Evolutionary conservation across 2,329 filamentous ascomycete species (phyloP).

Genomic region (Venturia nashicola): DNA sequence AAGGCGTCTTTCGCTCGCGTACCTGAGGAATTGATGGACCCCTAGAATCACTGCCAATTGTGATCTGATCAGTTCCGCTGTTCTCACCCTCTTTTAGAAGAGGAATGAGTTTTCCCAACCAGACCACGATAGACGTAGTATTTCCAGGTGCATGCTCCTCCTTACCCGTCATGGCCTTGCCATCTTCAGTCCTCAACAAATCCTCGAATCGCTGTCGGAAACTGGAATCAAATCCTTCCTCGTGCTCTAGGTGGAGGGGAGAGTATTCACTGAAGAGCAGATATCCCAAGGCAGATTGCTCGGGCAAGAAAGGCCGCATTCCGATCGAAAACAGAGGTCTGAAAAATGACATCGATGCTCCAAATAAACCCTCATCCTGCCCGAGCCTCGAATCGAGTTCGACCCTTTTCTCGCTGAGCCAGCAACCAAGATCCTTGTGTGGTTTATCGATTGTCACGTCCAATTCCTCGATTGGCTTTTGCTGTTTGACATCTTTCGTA

Average conservation of each 20-base stretch:
- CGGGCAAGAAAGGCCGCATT: slow-evolving; percentile 5
- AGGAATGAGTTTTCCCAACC: neutral
- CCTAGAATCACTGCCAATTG: neutral
- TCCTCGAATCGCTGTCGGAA: slow-evolving; percentile 11
- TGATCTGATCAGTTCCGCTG: neutral
- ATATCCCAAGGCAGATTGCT: slow-evolving; percentile 7
- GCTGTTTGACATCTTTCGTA: neutral
- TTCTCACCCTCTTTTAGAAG: neutral
- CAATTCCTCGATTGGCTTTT: neutral
- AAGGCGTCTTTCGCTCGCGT: neutral
- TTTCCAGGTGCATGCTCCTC: neutral
- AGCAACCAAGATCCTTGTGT: neutral
- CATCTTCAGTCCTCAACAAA: slow-evolving; percentile 2
- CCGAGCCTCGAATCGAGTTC: neutral
- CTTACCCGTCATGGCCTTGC: neutral
- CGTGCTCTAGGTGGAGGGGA: slow-evolving; percentile 9
- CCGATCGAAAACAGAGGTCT: slow-evolving; percentile 7
- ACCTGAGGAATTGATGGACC: neutral
- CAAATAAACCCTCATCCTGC: slow-evolving; percentile 5
- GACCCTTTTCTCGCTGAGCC: neutral
- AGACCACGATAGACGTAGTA: neutral
- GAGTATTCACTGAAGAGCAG: slow-evolving; percentile 10
- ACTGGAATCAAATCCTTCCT: slow-evolving; percentile 5
- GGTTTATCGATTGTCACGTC: neutral
- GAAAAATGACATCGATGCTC: neutral